Percentiles rank a stretch among this genome's conserved stretches.
Conservation (phyloP, 2,329 filamentous ascomycete species). For the Aspergillus sp. region DNA sequence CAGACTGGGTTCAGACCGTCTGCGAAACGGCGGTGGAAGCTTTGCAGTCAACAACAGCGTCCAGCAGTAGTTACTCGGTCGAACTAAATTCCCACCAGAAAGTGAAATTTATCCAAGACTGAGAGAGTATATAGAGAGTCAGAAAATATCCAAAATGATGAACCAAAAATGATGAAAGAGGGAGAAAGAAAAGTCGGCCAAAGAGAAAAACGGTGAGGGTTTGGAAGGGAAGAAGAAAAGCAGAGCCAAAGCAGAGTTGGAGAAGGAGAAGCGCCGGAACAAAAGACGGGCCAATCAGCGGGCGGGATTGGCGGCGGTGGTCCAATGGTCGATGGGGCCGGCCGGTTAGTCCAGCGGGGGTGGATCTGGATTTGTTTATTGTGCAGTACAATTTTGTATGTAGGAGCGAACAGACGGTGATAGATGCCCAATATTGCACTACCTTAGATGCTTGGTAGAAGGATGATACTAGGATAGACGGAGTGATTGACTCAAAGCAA, state of each 20-base stretch:
- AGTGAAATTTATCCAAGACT: too few species aligned
- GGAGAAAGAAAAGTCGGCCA: not conserved
- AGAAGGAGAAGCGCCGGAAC: not conserved
- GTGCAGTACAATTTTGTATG: too few species aligned
- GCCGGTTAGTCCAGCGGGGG: too few species aligned
- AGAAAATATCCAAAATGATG: not conserved
- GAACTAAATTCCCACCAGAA: not conserved
- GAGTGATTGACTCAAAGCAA: too few species aligned
- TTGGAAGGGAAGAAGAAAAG: not conserved
- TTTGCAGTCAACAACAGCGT: not conserved
- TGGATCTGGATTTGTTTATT: too few species aligned
- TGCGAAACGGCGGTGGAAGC: slow-evolving; percentile 13
- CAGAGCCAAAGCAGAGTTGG: too few species aligned
- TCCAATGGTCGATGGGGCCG: too few species aligned
- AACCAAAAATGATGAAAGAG: slow-evolving; percentile 3
- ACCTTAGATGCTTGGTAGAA: not conserved
- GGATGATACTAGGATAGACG: too few species aligned
- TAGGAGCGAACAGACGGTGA: too few species aligned
- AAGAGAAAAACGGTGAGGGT: slow-evolving; percentile 10
- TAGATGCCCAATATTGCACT: not conserved
- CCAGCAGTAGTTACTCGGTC: not conserved
- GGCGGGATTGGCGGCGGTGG: too few species aligned
- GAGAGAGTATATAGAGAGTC: not conserved
- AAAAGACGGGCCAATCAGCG: not conserved
- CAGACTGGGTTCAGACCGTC: slow-evolving; percentile 2